Evolutionary conservation across 768 basidiomycete genomes (phyloP).

Genomic region (Rhodotorula toruloides): DNA sequence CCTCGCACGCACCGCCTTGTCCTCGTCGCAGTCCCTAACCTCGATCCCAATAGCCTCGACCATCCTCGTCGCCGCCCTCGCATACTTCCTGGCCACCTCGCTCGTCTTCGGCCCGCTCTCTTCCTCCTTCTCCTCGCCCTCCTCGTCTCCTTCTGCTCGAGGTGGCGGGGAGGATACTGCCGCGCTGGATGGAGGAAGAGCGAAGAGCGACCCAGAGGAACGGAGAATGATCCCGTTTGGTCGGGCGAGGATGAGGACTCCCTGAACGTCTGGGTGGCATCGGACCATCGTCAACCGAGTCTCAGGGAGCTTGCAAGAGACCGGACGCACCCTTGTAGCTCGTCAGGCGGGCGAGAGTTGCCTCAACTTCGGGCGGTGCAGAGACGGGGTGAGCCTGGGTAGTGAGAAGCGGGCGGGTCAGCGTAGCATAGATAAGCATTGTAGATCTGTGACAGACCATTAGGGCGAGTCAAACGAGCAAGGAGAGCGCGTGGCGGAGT

Average conservation of each 20-base stretch:
- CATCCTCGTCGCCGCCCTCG: slow-evolving; percentile 26
- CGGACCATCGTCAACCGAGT: not conserved
- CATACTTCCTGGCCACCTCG: slow-evolving; percentile 32
- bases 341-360: slow-evolving; percentile 33
- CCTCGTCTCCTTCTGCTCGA: not conserved
- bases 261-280: slow-evolving; percentile 44
- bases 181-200: slow-evolving; percentile 9
- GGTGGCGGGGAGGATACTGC: not conserved
- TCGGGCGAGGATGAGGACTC: slow-evolving; percentile 47
- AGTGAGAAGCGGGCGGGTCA: not conserved
- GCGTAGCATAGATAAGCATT: too few species aligned
- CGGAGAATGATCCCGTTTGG: slow-evolving; percentile 38
- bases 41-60: slow-evolving; percentile 43
- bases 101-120: slow-evolving; percentile 2
- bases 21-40: slow-evolving; percentile 43
- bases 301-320: not conserved
- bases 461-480: too few species aligned
- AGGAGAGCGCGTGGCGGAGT: too few species aligned
- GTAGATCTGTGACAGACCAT: too few species aligned
- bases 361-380: not conserved
- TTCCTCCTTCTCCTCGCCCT: not conserved
- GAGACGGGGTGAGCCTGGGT: not conserved
- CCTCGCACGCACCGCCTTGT: slow-evolving; percentile 45
- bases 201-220: slow-evolving; percentile 35
- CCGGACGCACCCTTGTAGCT: slow-evolving; percentile 39